Base-by-base conservation (phyloP, 2,329 filamentous ascomycete genomes). In the Aphanoascus verrucosus region DNA sequence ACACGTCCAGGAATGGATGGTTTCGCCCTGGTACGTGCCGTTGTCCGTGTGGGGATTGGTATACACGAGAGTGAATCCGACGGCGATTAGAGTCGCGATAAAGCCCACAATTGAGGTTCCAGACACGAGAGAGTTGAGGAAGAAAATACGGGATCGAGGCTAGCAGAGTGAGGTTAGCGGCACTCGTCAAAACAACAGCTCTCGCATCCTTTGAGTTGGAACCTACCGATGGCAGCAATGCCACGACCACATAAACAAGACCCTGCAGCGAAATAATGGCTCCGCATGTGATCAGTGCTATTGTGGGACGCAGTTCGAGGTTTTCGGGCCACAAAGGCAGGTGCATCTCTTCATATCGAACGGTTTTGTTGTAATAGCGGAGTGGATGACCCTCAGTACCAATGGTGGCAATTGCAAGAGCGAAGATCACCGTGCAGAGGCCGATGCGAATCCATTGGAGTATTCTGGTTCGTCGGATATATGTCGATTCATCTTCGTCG, bases 241-340 rank as follows among this genome's bases (percentile, higher is more conserved):
- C 63, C 7, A 59, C 54, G 3, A 63, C 37, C 9, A 69, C 61
- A 55, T 70, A 71, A 14, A 65, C 55, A 48, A 67, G 35, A 9
- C 64, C 65, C 50, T 65, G 56, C 4, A 65, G 56, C 2, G 64
- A 59, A 41, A 72, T 62, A 5, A 74, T 61, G n/a, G 61, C 62
- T 5, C 67, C 69, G 44, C 67, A 68, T 2, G 64, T 59, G 34
- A 74, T 55, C 0, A 67, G 57, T 14, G 66, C 68, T 15, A 68
- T 61, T 0, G 68, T 69, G 11, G 70, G 70, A 19, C 68, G 66
- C 9, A 70, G 32, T 55, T 74, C 70, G 45, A 73, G 58, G 53
- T 72, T 68, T 53, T 66, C 52, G 2, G 72, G 71, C 72, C 72
- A 74, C 1, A 74, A 62, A 19, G 64, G 61, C 5, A 74, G 59